These are phyloP conservation scores for Cadophora sp. DNA, from an alignment of 2,329 filamentous ascomycete genomes.

Conservation along the genomic window DNA sequence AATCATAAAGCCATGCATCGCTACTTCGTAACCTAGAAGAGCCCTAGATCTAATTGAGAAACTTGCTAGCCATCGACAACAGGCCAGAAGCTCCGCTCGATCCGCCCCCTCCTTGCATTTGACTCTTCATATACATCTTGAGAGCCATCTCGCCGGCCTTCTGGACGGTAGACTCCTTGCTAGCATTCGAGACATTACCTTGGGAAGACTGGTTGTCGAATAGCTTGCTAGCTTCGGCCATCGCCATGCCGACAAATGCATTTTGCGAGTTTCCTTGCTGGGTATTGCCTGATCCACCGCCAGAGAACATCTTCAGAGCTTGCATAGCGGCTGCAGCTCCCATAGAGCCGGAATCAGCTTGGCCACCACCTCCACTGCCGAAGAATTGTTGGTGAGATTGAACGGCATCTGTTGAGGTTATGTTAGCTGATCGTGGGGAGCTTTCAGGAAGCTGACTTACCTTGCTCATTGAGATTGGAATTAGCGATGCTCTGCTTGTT, in stretches of 20 bases:
- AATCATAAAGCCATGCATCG: conserved; percentile 9
- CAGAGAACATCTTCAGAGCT: conserved; percentile 79
- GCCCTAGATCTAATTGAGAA: conserved; percentile 48
- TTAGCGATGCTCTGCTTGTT: conserved; percentile 56
- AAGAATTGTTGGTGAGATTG: conserved; percentile 80
- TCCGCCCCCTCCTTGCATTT: conserved; percentile 68
- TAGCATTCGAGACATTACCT: conserved; percentile 63
- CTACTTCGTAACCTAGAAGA: neutral
- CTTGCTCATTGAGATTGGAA: conserved; percentile 64
- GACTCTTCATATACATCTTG: conserved; percentile 79
- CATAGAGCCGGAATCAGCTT: conserved; percentile 58
- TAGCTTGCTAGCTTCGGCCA: conserved; percentile 82
- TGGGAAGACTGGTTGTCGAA: conserved; percentile 64
- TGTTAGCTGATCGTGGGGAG: neutral
- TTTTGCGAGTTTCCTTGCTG: conserved; percentile 67
- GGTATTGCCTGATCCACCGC: conserved; percentile 54
- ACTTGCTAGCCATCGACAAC: conserved; percentile 65
- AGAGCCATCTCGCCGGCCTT: conserved; percentile 85
- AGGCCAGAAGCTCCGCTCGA: conserved; percentile 45
- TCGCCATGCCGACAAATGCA: conserved; percentile 82
- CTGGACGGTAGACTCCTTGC: conserved; percentile 82
- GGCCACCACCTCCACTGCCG: conserved; percentile 53
- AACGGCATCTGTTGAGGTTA: conserved; percentile 62
- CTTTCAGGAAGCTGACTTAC: conserved; percentile 26
- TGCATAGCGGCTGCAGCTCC: conserved; percentile 82